Base-by-base conservation (phyloP, 2,329 filamentous ascomycete genomes). In the Aspergillus eucalypticola region DNA sequence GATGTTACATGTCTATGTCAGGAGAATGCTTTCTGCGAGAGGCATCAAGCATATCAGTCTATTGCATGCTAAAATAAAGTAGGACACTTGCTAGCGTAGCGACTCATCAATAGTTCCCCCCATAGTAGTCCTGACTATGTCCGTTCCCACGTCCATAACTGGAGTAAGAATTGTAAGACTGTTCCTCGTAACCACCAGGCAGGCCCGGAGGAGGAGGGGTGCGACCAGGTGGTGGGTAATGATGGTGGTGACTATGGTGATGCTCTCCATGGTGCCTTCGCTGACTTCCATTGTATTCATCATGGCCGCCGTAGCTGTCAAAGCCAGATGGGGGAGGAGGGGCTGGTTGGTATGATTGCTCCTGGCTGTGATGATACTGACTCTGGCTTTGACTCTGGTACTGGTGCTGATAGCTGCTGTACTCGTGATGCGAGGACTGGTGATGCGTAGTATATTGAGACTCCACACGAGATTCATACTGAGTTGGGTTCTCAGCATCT, bases 381-480 rank as follows among this genome's bases (percentile, higher is more conserved):
- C 48, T 15, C 35, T 56, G 27, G 13, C 46, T 15, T 25, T 56
- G 27, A 3, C 46, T 38, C 25, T 49, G 54, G n/a, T 42, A 51
- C 23, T 59, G 51, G 10, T 61, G 46, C 10, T 57, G 58, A 1
- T 48, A 57, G 25, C 46, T 19, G 25, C 27, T 19, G 8, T 50
- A 27, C 46, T 32, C 46, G 19, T 59, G 58, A 11, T 55, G 49
- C 17, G 38, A 52, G 8, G 59, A 42, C 10, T 59, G 42, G 15
- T 60, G 56, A 21, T 61, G 35, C 4, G 32, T 35, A 7, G 62
- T 48, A 19, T 66, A 60, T n/a, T 61, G 54, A 8, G 52, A 10
- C 29, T 61, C 42, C 3, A 58, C 60, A 29, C 60, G 39, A 25
- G 58, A 54, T 11, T 54, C 51, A 11, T 61, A 54, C n/a, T 57